These are phyloP conservation scores for Xylaria sp. DNA, from an alignment of 2,329 filamentous ascomycete species.

Conservation along the genomic window DNA sequence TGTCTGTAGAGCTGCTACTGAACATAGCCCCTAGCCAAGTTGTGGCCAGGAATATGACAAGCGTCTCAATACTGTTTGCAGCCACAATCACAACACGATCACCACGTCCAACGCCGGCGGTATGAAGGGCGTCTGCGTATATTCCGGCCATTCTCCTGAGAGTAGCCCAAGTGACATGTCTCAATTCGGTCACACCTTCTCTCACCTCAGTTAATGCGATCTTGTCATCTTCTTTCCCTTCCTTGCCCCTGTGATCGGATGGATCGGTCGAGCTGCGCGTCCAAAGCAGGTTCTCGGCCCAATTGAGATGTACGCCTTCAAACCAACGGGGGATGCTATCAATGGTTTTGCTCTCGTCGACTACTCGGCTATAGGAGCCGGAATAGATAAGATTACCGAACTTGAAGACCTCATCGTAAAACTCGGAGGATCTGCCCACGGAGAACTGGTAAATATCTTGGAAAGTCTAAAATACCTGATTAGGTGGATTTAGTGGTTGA, in stretches of 20 bases:
- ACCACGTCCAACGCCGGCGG: conserved; percentile 72
- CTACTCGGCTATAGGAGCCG: conserved; percentile 67
- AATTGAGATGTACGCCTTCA: conserved; percentile 77
- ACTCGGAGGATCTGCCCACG: conserved; percentile 67
- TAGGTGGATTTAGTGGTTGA: conserved; percentile 6
- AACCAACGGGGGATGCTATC: conserved; percentile 82
- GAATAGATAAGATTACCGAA: conserved; percentile 69
- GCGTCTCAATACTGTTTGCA: conserved; percentile 78
- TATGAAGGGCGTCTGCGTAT: conserved; percentile 73
- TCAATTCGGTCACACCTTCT: conserved; percentile 68
- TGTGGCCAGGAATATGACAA: conserved; percentile 75
- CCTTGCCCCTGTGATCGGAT: conserved; percentile 59
- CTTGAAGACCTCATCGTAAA: conserved; percentile 73
- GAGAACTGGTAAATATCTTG: conserved; percentile 77
- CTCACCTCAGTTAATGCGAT: conserved; percentile 78
- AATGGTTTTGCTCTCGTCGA: conserved; percentile 77
- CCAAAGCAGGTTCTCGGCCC: conserved; percentile 83
- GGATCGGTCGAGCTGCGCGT: conserved; percentile 56
- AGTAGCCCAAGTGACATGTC: conserved; percentile 73
- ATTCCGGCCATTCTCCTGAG: conserved; percentile 67
- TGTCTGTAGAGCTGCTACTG: conserved; percentile 81
- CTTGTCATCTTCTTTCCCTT: conserved; percentile 75
- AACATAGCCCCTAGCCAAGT: conserved; percentile 79
- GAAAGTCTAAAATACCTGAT: conserved; percentile 66
- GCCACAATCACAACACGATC: conserved; percentile 81